phyloP scores from a whole-genome alignment of 139 green algal species.

The Bryopsis sp. region DNA sequence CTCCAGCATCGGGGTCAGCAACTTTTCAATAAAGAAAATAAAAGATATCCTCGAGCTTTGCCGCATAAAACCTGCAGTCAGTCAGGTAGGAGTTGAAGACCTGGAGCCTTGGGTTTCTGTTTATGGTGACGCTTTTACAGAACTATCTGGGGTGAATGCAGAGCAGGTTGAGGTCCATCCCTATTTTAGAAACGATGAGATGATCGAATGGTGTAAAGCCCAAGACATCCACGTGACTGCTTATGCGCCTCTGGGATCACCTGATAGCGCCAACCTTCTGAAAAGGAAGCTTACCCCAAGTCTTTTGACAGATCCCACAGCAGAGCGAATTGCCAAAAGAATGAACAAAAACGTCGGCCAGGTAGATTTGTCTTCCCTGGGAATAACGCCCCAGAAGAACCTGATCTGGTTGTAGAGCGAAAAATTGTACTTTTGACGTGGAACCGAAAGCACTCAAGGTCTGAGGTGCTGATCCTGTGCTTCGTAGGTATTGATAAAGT shows the following conservation, averaged over 20 bases:
- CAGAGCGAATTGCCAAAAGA: constrained; percentile 46
- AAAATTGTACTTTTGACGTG: too few species aligned
- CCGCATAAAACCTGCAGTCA: constrained; percentile 47
- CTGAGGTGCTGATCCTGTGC: neutral
- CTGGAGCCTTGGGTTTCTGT: neutral
- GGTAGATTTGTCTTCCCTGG: constrained; percentile 24
- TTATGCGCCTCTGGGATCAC: constrained; percentile 80
- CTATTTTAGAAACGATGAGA: constrained; percentile 69
- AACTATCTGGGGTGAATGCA: too few species aligned
- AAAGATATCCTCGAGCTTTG: constrained; percentile 40
- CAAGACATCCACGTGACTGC: constrained; percentile 78
- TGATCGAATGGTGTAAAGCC: constrained; percentile 47
- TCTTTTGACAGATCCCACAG: constrained; percentile 50
- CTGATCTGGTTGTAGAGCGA: too few species aligned
- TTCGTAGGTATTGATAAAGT: constrained; percentile 76
- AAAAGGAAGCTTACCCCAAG: constrained; percentile 32
- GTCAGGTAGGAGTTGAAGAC: constrained; percentile 22
- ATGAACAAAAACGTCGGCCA: constrained; percentile 50
- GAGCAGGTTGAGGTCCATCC: constrained; percentile 92
- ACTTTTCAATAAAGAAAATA: constrained; percentile 67
- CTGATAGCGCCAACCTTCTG: constrained; percentile 59
- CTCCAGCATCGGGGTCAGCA: constrained; percentile 68
- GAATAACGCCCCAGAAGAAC: too few species aligned
- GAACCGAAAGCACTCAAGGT: too few species aligned
- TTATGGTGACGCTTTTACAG: too few species aligned